These are phyloP conservation scores for Fusarium citri DNA, from an alignment of 2,329 filamentous ascomycete genomes.

Conservation along the genomic window DNA sequence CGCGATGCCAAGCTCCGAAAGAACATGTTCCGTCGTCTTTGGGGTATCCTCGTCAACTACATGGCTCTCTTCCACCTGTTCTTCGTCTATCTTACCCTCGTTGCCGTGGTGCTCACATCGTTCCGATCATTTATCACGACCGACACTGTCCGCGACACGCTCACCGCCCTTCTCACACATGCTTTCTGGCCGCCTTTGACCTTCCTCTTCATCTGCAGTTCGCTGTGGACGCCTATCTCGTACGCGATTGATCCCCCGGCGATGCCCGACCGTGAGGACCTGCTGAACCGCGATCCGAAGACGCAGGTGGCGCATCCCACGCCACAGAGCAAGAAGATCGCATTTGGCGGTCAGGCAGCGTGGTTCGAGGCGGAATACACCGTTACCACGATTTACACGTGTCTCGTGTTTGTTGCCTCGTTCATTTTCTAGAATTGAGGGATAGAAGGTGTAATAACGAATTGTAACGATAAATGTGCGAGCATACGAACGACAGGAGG, in stretches of 20 bases:
- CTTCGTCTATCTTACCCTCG: conserved; percentile 65
- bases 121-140: conserved; percentile 62
- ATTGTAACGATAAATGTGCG: conserved; percentile 43
- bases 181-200: conserved; percentile 72
- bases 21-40: conserved; percentile 65
- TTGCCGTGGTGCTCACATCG: conserved; percentile 61
- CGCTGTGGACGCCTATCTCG: conserved; percentile 68
- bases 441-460: conserved; percentile 30
- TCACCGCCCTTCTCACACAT: conserved; percentile 67
- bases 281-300: conserved; percentile 66
- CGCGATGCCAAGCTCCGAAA: conserved; percentile 64
- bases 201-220: conserved; percentile 66
- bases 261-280: conserved; percentile 67
- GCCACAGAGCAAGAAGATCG: conserved; percentile 64
- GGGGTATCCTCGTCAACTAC: conserved; percentile 66
- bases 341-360: conserved; percentile 64
- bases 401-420: conserved; percentile 60
- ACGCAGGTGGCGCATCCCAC: conserved; percentile 66
- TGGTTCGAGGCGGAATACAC: conserved; percentile 69
- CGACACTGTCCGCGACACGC: conserved; percentile 53
- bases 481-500: conserved; percentile 1
- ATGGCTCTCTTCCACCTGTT: conserved; percentile 65
- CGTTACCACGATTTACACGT: conserved; percentile 61
- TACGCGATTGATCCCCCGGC: conserved; percentile 71
- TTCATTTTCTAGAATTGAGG: conserved; percentile 45